These are phyloP conservation scores for Mortierella alpina DNA, from an alignment of 192 early-diverging fungal species.

Conservation along the genomic window DNA sequence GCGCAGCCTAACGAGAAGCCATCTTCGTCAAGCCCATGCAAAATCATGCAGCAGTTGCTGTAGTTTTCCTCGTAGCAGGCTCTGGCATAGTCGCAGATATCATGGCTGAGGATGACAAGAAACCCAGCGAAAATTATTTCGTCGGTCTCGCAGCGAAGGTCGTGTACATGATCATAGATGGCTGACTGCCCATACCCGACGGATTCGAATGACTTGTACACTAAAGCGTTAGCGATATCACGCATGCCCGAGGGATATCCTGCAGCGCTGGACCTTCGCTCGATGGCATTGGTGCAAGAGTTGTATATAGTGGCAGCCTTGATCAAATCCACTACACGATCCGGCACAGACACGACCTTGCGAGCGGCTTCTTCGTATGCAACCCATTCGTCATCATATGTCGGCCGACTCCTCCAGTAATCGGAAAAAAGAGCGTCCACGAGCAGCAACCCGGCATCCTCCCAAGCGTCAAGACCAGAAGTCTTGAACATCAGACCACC, in stretches of 20 bases:
- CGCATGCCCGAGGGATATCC: conserved; percentile 9
- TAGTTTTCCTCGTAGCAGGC: conserved; percentile 20
- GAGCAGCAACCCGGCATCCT: conserved; percentile 2
- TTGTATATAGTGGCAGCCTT: not conserved
- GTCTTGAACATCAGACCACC: conserved; percentile 10
- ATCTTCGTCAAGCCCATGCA: conserved; percentile 11
- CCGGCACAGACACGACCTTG: conserved; percentile 4
- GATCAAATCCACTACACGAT: conserved; percentile 18
- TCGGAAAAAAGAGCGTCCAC: conserved; percentile 13
- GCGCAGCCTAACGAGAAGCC: conserved; percentile 11
- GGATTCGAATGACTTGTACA: conserved; percentile 13
- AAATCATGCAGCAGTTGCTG: conserved; percentile 9
- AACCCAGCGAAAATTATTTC: conserved; percentile 5
- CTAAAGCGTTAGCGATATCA: not conserved
- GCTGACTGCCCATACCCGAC: not conserved
- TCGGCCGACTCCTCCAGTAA: conserved; percentile 11
- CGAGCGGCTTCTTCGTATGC: conserved; percentile 4
- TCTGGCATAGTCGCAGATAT: conserved; percentile 9
- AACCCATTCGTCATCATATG: conserved; percentile 4
- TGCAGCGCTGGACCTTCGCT: conserved; percentile 1
- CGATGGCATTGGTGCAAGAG: conserved; percentile 8
- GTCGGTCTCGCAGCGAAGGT: not conserved
- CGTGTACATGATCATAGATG: conserved; percentile 7
- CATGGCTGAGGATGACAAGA: conserved; percentile 2
- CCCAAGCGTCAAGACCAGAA: conserved; percentile 11